Percentiles rank a stretch among this genome's conserved stretches.
Evolutionary conservation across 2,329 filamentous ascomycete species (phyloP).

Genomic region (Xylaria sp.): DNA sequence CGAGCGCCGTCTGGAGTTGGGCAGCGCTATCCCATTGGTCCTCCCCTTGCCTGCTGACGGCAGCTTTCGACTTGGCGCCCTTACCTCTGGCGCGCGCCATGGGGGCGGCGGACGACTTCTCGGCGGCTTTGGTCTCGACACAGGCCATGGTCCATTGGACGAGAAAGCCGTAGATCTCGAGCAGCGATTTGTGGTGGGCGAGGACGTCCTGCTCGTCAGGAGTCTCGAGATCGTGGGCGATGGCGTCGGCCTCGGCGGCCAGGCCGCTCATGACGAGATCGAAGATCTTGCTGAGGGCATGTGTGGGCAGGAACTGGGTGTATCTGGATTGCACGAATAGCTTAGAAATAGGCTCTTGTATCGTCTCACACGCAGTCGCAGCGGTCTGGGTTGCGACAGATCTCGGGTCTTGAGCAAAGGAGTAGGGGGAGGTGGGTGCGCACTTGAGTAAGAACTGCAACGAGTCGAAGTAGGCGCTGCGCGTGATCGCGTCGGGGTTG

Average conservation of each 20-base stretch:
- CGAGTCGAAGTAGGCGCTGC: slow-evolving; percentile 83
- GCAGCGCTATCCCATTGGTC: slow-evolving; percentile 85
- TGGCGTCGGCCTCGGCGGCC: slow-evolving; percentile 81
- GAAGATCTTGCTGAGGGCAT: slow-evolving; percentile 89
- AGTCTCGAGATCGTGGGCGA: slow-evolving; percentile 84
- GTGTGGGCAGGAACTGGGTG: slow-evolving; percentile 76
- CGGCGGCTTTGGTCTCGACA: slow-evolving; percentile 91
- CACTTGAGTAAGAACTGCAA: slow-evolving; percentile 97
- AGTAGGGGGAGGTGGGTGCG: slow-evolving; percentile 61
- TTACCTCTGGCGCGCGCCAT: slow-evolving; percentile 75
- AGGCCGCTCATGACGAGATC: slow-evolving; percentile 87
- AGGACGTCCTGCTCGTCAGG: slow-evolving; percentile 86
- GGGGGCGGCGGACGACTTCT: slow-evolving; percentile 78
- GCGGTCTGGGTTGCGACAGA: background rate
- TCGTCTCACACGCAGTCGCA: slow-evolving; percentile 30
- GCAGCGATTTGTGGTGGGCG: slow-evolving; percentile 83
- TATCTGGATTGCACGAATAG: slow-evolving; percentile 74
- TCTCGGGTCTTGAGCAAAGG: slow-evolving; percentile 29
- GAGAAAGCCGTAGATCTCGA: slow-evolving; percentile 93
- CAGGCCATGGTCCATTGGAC: slow-evolving; percentile 94
- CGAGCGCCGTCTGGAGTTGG: slow-evolving; percentile 86
- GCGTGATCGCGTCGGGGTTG: slow-evolving; percentile 85
- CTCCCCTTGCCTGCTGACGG: slow-evolving; percentile 67
- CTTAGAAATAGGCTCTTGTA: slow-evolving; percentile 63
- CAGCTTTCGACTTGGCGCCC: slow-evolving; percentile 75